phyloP scores from a whole-genome alignment of 176 grass and related monocot genomes.

The Oryza australiensis region DNA sequence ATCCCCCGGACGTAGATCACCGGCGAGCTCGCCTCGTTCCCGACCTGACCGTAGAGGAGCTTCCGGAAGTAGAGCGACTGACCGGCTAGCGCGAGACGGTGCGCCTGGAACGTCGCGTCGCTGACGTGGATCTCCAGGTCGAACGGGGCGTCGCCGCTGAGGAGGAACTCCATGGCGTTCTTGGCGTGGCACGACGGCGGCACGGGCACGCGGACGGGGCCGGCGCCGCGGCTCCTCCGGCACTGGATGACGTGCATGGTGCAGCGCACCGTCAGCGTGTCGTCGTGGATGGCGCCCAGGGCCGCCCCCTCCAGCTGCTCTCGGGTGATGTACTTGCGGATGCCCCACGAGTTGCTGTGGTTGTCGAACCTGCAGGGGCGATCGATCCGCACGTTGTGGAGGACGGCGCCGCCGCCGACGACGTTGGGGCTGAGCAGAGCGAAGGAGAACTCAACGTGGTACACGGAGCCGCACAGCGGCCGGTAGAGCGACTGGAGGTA shows the following conservation, averaged over 20 bases:
- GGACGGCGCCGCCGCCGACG: not conserved
- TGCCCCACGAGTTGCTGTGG: constrained; percentile 30
- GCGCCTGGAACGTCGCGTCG: constrained; percentile 25
- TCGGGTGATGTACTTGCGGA: constrained; percentile 38
- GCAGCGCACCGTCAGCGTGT: constrained; percentile 38
- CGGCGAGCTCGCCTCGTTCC: constrained; percentile 26
- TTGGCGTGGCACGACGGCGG: not conserved
- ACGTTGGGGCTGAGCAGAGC: constrained; percentile 32
- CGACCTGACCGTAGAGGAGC: constrained; percentile 37
- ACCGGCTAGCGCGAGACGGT: constrained; percentile 33
- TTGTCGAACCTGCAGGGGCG: constrained; percentile 17
- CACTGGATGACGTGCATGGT: constrained; percentile 22
- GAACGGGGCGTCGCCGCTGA: constrained; percentile 18
- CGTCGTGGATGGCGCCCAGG: constrained; percentile 21
- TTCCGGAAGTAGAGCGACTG: constrained; percentile 42
- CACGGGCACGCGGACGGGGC: not conserved
- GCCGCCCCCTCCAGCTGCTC: not conserved
- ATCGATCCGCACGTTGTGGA: constrained; percentile 1
- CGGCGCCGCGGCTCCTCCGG: not conserved
- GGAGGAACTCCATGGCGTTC: constrained; percentile 26
- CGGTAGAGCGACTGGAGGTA: constrained; percentile 33
- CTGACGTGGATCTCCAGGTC: constrained; percentile 43
- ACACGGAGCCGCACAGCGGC: constrained; percentile 3
- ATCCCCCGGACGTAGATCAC: not conserved
- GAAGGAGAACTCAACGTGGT: constrained; percentile 37